These are phyloP conservation scores for Kodamaea lidongshanica DNA, from an alignment of 805 yeast genomes.

Conservation along the genomic window DNA sequence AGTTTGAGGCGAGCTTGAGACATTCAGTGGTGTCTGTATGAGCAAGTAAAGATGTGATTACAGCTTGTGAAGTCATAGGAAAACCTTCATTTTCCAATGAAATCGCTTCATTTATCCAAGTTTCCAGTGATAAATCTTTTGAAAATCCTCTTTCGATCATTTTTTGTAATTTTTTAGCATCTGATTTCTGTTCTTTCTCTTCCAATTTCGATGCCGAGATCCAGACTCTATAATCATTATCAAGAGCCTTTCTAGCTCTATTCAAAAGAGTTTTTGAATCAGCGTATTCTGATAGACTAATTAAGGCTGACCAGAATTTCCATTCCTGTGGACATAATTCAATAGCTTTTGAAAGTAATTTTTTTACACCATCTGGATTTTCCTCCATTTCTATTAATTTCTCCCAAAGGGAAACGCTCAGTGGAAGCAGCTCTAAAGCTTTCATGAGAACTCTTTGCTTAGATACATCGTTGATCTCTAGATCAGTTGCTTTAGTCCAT, in stretches of 20 bases:
- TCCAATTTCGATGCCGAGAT: conserved; percentile 64
- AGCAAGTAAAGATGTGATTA: conserved; percentile 41
- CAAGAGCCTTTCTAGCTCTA: conserved; percentile 51
- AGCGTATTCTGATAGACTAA: conserved; percentile 38
- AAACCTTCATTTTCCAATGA: conserved; percentile 45
- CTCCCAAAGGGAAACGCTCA: conserved; percentile 60
- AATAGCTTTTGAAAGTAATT: conserved; percentile 58
- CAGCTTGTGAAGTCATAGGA: conserved; percentile 45
- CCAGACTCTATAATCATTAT: conserved; percentile 54
- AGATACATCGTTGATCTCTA: conserved; percentile 53
- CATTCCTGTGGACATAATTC: conserved; percentile 62
- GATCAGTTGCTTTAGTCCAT: conserved; percentile 67
- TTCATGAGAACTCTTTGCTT: conserved; percentile 58
- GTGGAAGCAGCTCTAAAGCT: conserved; percentile 63
- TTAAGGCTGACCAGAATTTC: conserved; percentile 58
- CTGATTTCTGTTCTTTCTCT: conserved; percentile 46
- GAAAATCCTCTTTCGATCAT: neutral
- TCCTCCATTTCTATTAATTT: conserved; percentile 55
- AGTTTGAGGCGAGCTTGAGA: conserved; percentile 1
- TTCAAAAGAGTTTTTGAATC: conserved; percentile 53
- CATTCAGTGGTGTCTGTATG: neutral
- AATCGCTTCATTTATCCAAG: conserved; percentile 56
- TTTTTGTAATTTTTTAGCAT: conserved; percentile 37
- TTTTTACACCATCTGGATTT: conserved; percentile 41
- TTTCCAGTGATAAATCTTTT: conserved; percentile 17